phyloP scores from a whole-genome alignment of 2,329 filamentous ascomycete species.

The Aspergillus fructus region DNA sequence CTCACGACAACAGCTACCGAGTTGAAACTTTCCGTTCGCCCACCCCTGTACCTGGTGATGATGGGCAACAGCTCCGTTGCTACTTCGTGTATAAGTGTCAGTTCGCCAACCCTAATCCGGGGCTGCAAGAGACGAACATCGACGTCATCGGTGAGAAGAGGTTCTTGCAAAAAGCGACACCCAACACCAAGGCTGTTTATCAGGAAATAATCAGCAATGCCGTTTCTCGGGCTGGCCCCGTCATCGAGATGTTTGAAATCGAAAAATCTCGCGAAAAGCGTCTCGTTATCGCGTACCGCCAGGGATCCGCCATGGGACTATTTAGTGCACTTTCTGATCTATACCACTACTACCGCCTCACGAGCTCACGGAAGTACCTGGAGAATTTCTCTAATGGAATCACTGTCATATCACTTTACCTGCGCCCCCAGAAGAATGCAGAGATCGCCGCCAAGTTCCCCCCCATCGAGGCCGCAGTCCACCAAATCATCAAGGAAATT shows the following conservation, averaged over 20 bases:
- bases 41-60: slow-evolving; percentile 70
- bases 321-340: slow-evolving; percentile 95
- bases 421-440: slow-evolving; percentile 68
- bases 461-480: slow-evolving; percentile 88
- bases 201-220: slow-evolving; percentile 87
- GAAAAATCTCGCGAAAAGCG: slow-evolving; percentile 89
- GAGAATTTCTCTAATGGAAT: slow-evolving; percentile 99
- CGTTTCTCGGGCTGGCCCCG: slow-evolving; percentile 81
- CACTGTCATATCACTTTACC: slow-evolving; percentile 93
- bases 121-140: slow-evolving; percentile 77
- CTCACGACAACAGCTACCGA: slow-evolving; percentile 72
- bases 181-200: slow-evolving; percentile 94
- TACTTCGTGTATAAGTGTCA: slow-evolving; percentile 99
- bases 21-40: slow-evolving; percentile 97
- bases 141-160: slow-evolving; percentile 90
- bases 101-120: slow-evolving; percentile 74
- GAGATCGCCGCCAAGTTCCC: slow-evolving; percentile 61
- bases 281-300: slow-evolving; percentile 90
- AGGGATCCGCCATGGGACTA: slow-evolving; percentile 84
- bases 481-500: slow-evolving; percentile 98
- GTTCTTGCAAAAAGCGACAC: slow-evolving; percentile 93
- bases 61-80: slow-evolving; percentile 83
- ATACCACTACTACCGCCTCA: slow-evolving; percentile 98
- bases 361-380: slow-evolving; percentile 94
- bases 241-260: slow-evolving; percentile 97